These are phyloP conservation scores for Beauveria sp. DNA, from an alignment of 2,329 filamentous ascomycete species.

Conservation along the genomic window DNA sequence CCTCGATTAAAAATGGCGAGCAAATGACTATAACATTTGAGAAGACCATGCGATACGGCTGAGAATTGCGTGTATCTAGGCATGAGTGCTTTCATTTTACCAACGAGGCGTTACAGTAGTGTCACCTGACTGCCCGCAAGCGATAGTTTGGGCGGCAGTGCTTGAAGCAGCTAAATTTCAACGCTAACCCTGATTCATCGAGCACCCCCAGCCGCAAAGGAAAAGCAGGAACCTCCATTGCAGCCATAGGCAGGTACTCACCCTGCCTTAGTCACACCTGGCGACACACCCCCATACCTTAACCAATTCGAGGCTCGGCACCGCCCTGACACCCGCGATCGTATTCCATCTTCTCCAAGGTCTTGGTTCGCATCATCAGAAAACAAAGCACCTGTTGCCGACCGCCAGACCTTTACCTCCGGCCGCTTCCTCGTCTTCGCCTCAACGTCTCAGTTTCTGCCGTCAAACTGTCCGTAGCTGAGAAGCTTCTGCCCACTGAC, in stretches of 20 bases:
- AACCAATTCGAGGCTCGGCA: conserved; percentile 8
- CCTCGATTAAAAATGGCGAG: too few species aligned
- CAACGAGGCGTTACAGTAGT: neutral
- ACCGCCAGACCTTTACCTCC: neutral
- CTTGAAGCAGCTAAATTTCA: conserved; percentile 2
- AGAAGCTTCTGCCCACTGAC: conserved; percentile 11
- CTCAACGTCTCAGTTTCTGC: neutral
- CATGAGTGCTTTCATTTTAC: too few species aligned
- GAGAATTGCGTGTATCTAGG: too few species aligned
- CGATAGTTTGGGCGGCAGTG: neutral
- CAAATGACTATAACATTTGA: too few species aligned
- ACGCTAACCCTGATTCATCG: conserved; percentile 12
- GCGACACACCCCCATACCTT: conserved; percentile 2
- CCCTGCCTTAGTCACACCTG: conserved; percentile 13
- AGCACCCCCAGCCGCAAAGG: neutral
- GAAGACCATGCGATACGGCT: too few species aligned
- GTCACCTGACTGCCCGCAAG: conserved; percentile 9
- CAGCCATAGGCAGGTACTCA: conserved; percentile 5
- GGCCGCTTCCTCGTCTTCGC: neutral
- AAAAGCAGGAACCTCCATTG: conserved; percentile 11
- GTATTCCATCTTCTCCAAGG: conserved; percentile 8
- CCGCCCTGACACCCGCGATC: neutral
- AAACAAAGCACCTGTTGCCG: neutral
- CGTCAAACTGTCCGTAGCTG: neutral
- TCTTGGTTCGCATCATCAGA: conserved; percentile 3